Evolutionary conservation across 345 rosid genomes (phyloP).

Genomic region (Kernera saxatilis): DNA sequence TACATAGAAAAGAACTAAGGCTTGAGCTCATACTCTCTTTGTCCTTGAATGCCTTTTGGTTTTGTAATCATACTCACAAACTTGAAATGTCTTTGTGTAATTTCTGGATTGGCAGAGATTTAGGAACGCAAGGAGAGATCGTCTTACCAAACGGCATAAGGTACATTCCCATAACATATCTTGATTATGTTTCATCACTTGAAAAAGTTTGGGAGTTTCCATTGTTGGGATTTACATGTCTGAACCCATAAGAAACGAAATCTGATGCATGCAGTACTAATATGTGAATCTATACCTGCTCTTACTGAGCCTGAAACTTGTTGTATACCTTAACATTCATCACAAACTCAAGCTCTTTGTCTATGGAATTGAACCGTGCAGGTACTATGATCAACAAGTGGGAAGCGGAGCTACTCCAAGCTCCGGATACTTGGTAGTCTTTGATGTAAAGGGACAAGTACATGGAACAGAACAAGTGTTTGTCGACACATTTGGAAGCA

Average conservation of each 20-base stretch:
- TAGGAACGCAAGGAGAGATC: constrained; percentile 58
- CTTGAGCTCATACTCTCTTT: background rate
- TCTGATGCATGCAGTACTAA: no score
- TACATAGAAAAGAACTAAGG: background rate
- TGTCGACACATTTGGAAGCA: constrained; percentile 53
- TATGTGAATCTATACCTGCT: no score
- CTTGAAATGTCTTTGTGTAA: background rate
- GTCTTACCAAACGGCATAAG: constrained; percentile 78
- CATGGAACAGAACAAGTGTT: constrained; percentile 59
- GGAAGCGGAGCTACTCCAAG: constrained; percentile 75
- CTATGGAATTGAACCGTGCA: constrained; percentile 17
- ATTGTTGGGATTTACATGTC: background rate
- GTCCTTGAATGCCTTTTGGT: background rate
- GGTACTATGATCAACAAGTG: constrained; percentile 69
- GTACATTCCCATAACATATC: constrained; percentile 24
- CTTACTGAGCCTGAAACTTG: no score
- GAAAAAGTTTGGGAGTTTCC: background rate
- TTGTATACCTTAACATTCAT: background rate
- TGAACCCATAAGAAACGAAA: background rate
- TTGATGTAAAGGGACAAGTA: constrained; percentile 66
- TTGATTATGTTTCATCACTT: background rate
- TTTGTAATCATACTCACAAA: background rate
- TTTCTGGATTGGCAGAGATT: constrained; percentile 40
- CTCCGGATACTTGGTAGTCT: constrained; percentile 72
- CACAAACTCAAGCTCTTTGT: background rate